phyloP scores from a whole-genome alignment of 805 yeast genomes.

The Ascoidea tarda region DNA sequence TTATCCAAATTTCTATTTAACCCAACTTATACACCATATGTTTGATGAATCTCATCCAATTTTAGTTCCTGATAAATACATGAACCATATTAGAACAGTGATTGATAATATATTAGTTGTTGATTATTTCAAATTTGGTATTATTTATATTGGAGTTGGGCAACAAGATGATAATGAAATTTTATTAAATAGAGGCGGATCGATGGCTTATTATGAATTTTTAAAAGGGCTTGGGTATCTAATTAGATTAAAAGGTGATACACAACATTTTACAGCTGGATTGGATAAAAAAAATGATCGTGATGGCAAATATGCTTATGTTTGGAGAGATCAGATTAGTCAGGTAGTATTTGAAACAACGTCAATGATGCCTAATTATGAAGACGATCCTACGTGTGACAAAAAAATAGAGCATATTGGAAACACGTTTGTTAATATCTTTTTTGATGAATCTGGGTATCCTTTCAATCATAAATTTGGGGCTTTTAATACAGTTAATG shows the following conservation, averaged over 20 bases:
- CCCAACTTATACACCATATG: slow-evolving; percentile 35
- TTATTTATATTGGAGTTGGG: slow-evolving; percentile 57
- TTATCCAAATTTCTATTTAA: slow-evolving; percentile 31
- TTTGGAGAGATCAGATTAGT: slow-evolving; percentile 56
- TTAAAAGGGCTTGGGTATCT: slow-evolving; percentile 43
- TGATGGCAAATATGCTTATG: slow-evolving; percentile 66
- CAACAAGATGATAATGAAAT: slow-evolving; percentile 55
- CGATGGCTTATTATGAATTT: slow-evolving; percentile 45
- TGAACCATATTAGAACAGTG: background rate
- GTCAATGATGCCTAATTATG: slow-evolving; percentile 59
- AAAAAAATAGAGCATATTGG: slow-evolving; percentile 79
- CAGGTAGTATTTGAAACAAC: slow-evolving; percentile 71
- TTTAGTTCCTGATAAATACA: slow-evolving; percentile 32
- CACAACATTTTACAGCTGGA: slow-evolving; percentile 60
- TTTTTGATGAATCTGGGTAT: slow-evolving; percentile 60
- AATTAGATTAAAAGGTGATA: slow-evolving; percentile 37
- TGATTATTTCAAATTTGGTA: slow-evolving; percentile 66
- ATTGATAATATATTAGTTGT: slow-evolving; percentile 62
- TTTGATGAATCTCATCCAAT: slow-evolving; percentile 25
- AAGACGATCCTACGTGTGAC: slow-evolving; percentile 27
- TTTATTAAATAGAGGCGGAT: slow-evolving; percentile 49
- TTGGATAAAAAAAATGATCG: slow-evolving; percentile 52
- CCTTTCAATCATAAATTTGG: slow-evolving; percentile 60
- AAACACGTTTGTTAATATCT: slow-evolving; percentile 69
- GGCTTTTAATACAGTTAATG: slow-evolving; percentile 65